Evolutionary conservation across 768 basidiomycete species (phyloP).

Genomic region (Agrocybe chaxingu): DNA sequence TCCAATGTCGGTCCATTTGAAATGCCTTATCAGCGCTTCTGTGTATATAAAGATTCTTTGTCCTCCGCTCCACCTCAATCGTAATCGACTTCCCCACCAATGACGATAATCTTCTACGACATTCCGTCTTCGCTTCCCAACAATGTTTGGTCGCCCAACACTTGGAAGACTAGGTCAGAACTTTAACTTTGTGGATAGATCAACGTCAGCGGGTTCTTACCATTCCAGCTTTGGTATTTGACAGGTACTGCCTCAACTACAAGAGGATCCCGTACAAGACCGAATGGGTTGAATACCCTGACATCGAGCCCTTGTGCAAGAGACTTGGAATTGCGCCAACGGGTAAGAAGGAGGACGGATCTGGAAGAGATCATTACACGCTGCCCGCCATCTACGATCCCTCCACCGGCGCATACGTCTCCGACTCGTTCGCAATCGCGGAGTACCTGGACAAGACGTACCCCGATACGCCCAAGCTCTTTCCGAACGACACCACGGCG

Average conservation of each 20-base stretch:
- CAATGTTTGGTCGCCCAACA: no score
- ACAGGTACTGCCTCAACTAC: constrained; percentile 19
- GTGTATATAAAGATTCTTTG: no score
- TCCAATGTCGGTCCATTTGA: no score
- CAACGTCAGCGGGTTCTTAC: no score
- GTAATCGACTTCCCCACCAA: no score
- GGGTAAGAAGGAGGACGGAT: constrained; percentile 22
- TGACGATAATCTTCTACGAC: no score
- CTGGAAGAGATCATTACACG: constrained; percentile 26
- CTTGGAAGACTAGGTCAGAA: no score
- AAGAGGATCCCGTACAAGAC: constrained; percentile 36
- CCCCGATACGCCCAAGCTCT: constrained; percentile 26
- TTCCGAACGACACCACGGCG: constrained; percentile 15
- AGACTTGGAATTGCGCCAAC: constrained; percentile 30
- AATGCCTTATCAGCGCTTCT: no score
- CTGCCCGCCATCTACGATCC: constrained; percentile 40
- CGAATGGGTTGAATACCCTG: constrained; percentile 40
- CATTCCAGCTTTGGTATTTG: no score
- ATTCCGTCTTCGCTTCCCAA: no score
- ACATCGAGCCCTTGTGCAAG: constrained; percentile 32
- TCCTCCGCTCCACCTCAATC: no score
- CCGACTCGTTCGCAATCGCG: constrained; percentile 41
- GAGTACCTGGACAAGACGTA: constrained; percentile 43
- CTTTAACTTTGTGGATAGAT: no score
- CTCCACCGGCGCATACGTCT: constrained; percentile 25